These are phyloP conservation scores for Neodidymelliopsis sp. DNA, from an alignment of 2,329 filamentous ascomycete genomes.

Conservation along the genomic window DNA sequence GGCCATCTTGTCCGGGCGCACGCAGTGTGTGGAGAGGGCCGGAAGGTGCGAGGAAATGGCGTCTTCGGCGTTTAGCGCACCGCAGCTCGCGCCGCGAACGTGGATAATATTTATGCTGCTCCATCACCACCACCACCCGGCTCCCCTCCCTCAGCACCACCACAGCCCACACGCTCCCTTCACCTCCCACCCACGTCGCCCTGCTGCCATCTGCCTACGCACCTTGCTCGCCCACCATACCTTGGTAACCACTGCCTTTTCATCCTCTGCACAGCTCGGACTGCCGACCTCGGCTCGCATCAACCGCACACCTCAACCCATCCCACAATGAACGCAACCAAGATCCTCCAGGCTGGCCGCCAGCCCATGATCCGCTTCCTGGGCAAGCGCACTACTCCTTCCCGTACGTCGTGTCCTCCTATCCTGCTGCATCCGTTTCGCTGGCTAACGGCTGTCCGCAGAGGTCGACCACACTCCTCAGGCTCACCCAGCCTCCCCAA, in stretches of 20 bases:
- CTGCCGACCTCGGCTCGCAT: conserved; percentile 11
- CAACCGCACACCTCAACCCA: conserved; percentile 20
- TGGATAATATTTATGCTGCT: conserved; percentile 36
- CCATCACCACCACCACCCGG: conserved; percentile 21
- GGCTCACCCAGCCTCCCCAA: conserved; percentile 75
- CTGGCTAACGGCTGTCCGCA: conserved; percentile 47
- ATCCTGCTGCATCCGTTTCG: neutral
- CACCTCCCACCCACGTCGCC: conserved; percentile 5
- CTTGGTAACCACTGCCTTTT: conserved; percentile 4
- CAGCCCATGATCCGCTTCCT: conserved; percentile 62
- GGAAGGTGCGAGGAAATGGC: conserved; percentile 22
- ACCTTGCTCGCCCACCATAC: neutral
- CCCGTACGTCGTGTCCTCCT: conserved; percentile 48
- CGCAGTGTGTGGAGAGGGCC: conserved; percentile 16
- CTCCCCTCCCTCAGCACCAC: conserved; percentile 24
- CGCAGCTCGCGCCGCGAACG: conserved; percentile 19
- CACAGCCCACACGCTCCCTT: conserved; percentile 10
- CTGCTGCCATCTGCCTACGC: conserved; percentile 9
- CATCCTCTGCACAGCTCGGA: neutral
- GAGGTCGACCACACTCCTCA: conserved; percentile 78
- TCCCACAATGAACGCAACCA: conserved; percentile 55
- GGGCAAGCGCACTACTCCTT: conserved; percentile 56
- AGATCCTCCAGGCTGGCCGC: conserved; percentile 55
- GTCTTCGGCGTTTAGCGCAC: conserved; percentile 28
- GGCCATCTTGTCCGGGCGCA: conserved; percentile 22